A percentile compares a stretch with the other conserved stretches of the same genome.
Conservation (phyloP, 306 rosid species). For the Abrus precatorius region DNA sequence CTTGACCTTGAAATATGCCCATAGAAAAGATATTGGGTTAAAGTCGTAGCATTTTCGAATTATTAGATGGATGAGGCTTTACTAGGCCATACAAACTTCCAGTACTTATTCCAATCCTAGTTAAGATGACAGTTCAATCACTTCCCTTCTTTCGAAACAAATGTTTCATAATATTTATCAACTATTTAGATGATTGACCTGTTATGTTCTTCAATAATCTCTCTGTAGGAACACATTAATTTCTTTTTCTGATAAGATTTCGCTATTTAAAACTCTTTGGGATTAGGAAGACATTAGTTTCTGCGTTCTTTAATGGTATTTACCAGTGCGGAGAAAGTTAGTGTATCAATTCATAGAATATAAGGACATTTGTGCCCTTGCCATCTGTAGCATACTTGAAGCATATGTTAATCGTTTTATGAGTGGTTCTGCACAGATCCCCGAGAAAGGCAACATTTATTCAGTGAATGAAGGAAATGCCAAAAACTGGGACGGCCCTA, state of each 20-base stretch:
- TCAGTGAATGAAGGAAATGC: slow-evolving; percentile 99
- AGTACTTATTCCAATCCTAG: slow-evolving; percentile 7
- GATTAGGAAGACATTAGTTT: neutral
- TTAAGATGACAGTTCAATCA: slow-evolving; percentile 1
- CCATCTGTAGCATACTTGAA: slow-evolving; percentile 11
- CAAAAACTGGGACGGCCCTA: slow-evolving; percentile 94
- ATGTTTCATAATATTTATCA: slow-evolving; percentile 9
- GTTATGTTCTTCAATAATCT: slow-evolving; percentile 10
- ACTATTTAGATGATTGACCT: neutral
- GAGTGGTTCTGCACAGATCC: slow-evolving; percentile 65
- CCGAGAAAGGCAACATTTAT: slow-evolving; percentile 89
- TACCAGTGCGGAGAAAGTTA: slow-evolving; percentile 4
- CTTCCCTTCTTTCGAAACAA: neutral
- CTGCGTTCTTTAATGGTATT: slow-evolving; percentile 1
- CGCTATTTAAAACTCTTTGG: neutral
- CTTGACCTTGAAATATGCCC: slow-evolving; percentile 1
- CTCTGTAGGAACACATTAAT: neutral
- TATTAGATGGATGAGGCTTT: slow-evolving; percentile 6
- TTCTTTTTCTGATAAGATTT: neutral
- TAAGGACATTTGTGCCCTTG: neutral
- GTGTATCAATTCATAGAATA: neutral
- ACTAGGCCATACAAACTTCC: neutral
- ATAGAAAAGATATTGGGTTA: neutral
- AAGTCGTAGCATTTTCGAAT: slow-evolving; percentile 3
- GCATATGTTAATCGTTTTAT: slow-evolving; percentile 27